Conservation (phyloP, 1,284 basidiomycete genomes). For the Neolentinus lepideus region DNA sequence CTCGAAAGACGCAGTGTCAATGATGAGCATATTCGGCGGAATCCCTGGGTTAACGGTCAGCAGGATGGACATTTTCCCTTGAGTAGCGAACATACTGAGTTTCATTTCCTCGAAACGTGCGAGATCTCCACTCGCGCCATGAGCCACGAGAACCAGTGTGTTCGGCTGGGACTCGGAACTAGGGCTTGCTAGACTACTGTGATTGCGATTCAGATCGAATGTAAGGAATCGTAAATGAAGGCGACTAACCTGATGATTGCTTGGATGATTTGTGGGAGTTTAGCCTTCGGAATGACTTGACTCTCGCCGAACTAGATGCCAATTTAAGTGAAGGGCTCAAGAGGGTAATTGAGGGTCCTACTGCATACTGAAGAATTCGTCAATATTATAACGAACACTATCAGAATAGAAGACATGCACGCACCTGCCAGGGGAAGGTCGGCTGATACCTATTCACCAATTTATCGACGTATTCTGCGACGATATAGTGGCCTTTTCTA, state of each 20-base stretch:
- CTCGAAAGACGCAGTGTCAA: conserved; percentile 64
- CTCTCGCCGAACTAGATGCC: conserved; percentile 66
- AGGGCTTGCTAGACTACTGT: conserved; percentile 67
- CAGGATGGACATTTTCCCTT: conserved; percentile 7
- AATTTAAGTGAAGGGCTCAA: conserved; percentile 14
- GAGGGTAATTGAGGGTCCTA: conserved; percentile 28
- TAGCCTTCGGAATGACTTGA: conserved; percentile 60
- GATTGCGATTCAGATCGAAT: background rate
- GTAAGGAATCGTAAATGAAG: background rate
- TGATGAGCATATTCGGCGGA: conserved; percentile 64
- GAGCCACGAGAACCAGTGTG: conserved; percentile 68
- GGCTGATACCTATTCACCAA: conserved; percentile 53
- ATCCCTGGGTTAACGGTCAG: conserved; percentile 36
- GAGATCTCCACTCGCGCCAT: conserved; percentile 51
- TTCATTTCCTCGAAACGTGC: conserved; percentile 65
- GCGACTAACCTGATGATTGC: conserved; percentile 60
- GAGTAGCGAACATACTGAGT: conserved; percentile 50
- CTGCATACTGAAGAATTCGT: conserved; percentile 47
- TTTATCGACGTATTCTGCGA: conserved; percentile 73
- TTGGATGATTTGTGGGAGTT: conserved; percentile 66
- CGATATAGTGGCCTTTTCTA: conserved; percentile 77
- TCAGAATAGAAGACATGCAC: conserved; percentile 16
- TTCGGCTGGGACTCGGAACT: conserved; percentile 72
- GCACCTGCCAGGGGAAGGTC: conserved; percentile 65
- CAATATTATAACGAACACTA: conserved; percentile 13